Percentiles rank a stretch among this genome's conserved stretches.
Conservation (phyloP, 352 stramenopile genomes). For the Thalassiosira hispida region DNA sequence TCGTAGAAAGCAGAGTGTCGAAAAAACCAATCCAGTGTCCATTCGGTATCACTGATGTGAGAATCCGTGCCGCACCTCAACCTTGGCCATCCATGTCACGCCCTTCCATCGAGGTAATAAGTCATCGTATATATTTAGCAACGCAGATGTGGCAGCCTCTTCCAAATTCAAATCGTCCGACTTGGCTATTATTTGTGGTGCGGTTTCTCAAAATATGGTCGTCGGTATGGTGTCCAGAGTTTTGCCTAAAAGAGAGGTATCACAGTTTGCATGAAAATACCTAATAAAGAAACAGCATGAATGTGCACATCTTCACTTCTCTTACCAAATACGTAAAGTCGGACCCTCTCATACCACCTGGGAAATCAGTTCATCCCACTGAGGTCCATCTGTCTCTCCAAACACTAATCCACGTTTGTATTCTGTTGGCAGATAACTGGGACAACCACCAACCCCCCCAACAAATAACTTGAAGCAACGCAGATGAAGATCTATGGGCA, state of each 20-base stretch:
- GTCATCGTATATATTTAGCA: constrained; percentile 5
- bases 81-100: no score
- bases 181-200: not conserved
- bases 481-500: not conserved
- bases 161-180: not conserved
- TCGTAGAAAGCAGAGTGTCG: not conserved
- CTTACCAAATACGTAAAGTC: not conserved
- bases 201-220: not conserved
- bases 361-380: not conserved
- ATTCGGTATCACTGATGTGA: not conserved
- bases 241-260: not conserved
- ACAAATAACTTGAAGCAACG: no score
- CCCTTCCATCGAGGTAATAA: constrained; percentile 32
- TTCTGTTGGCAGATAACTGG: not conserved
- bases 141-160: not conserved
- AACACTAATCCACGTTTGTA: not conserved
- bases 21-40: not conserved
- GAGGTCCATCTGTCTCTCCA: not conserved
- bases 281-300: not conserved
- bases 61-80: no score
- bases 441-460: no score
- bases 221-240: not conserved
- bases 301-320: not conserved
- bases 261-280: not conserved
- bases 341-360: not conserved